Base-by-base conservation (phyloP, 805 yeast species). In the Sugiyamaella americana region DNA sequence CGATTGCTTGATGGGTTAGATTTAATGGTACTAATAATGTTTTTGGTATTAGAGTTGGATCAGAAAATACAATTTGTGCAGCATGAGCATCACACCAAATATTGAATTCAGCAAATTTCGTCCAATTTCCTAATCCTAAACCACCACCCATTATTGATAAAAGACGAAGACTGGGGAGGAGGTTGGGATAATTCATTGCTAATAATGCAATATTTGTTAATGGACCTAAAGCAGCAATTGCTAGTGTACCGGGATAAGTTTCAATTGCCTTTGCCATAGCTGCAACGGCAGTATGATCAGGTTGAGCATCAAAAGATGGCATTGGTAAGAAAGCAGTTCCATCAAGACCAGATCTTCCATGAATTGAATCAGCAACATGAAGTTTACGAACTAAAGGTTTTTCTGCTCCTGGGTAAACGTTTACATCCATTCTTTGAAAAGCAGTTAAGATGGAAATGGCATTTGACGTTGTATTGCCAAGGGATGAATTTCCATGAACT, bases 91-190 rank as follows among this genome's bases (percentile, higher is more conserved):
- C 96, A 44, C 78, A 71, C 68, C 75, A 73, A 32, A 84, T 71
- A 63, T 87, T 87, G 69, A 84, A 87, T 61, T 87, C 95, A 4
- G 91, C 79, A 41, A 69, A 71, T 17, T 67, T 64, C 3, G 79
- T 72, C 46, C 66, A 57, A 55, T 79, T 79, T 1, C 81, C 79
- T 3, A 57, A 49, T 24, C 62, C 58, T 34, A 72, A 55, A 8
- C 76, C 74, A 1, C 94, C 95, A 11, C 95, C 95, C 94, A 87
- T 86, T 18, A 84, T 73, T 10, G 84, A 70, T 16, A 87, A 61
- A 44, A 65, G 72, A 44, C 71, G 72, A 44, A 87, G 69, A 43
- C 73, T 69, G 1, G 61, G 38, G 47, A 66, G 72, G 13, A 76
- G 56, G 18, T 76, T 75, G 0, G 95, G 94, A 54, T 75, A 73